Conservation (phyloP, 371 early-diverging fungal genomes). For the Cokeromyces recurvatus region DNA sequence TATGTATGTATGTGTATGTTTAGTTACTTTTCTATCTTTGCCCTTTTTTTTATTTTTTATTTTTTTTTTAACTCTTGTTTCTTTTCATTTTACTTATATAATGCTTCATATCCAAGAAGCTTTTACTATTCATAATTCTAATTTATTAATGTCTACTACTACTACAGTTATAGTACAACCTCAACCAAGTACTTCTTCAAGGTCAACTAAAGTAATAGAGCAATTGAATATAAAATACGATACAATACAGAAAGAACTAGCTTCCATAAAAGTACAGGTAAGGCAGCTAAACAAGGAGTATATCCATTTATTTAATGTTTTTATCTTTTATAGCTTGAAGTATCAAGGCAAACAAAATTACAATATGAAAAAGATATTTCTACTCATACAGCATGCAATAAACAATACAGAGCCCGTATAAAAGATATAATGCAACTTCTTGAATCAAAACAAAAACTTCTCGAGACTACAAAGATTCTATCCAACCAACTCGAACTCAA, state of each 20-base stretch:
- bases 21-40: not conserved
- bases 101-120: conserved; percentile 32
- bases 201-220: conserved; percentile 38
- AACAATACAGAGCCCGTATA: conserved; percentile 22
- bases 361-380: conserved; percentile 25
- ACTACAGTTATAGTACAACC: conserved; percentile 27
- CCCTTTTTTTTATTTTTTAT: not conserved
- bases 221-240: conserved; percentile 28
- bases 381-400: conserved; percentile 30
- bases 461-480: conserved; percentile 34
- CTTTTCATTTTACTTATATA: too few species aligned
- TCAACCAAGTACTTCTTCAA: conserved; percentile 23
- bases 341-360: conserved; percentile 21
- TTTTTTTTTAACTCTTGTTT: not conserved
- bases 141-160: conserved; percentile 15
- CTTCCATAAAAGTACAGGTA: conserved; percentile 30
- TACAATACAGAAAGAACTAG: conserved; percentile 26
- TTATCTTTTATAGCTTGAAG: conserved; percentile 22
- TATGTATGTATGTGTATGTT: too few species aligned
- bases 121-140: conserved; percentile 15
- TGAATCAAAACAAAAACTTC: conserved; percentile 36
- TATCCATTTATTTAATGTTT: not conserved
- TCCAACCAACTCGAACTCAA: conserved; percentile 32
- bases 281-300: too few species aligned
- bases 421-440: conserved; percentile 35